Conservation (phyloP, 345 rosid genomes). For the Camelina neglecta region DNA sequence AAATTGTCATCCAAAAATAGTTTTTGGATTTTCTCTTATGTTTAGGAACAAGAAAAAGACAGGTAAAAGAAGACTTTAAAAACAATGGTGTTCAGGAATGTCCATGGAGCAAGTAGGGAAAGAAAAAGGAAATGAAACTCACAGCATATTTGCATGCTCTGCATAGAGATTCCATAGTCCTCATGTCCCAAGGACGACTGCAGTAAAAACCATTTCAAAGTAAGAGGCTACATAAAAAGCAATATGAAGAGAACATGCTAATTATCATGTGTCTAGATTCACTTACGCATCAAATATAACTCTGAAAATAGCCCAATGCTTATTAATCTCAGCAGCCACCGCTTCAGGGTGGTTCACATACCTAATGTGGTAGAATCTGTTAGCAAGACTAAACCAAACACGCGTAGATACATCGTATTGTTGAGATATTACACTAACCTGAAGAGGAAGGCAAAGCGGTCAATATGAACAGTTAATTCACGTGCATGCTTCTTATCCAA, state of each 20-base stretch:
- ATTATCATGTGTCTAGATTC: conserved; percentile 23
- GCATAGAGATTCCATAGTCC: conserved; percentile 98
- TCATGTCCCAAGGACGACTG: conserved; percentile 99
- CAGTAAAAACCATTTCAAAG: conserved; percentile 45
- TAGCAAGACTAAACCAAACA: conserved; percentile 32
- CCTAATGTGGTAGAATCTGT: conserved; percentile 51
- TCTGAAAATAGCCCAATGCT: conserved; percentile 94
- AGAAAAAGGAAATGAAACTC: conserved; percentile 46
- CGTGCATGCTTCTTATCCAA: conserved; percentile 89
- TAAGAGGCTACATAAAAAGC: conserved; percentile 25
- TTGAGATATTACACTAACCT: conserved; percentile 56
- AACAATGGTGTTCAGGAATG: conserved; percentile 12
- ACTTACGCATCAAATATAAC: conserved; percentile 90
- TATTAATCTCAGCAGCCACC: conserved; percentile 89
- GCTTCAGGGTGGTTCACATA: conserved; percentile 96
- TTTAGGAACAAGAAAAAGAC: conserved; percentile 12
- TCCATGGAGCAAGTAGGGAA: background rate
- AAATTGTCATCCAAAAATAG: background rate
- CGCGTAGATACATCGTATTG: conserved; percentile 15
- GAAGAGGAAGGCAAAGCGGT: conserved; percentile 94
- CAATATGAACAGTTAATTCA: conserved; percentile 91
- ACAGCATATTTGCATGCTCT: conserved; percentile 99
- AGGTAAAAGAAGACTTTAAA: background rate
- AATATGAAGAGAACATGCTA: conserved; percentile 21
- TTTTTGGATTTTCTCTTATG: conserved; percentile 19